These are phyloP conservation scores for Zoysia japonica DNA, from an alignment of 176 grass and related monocot genomes.

Conservation along the genomic window DNA sequence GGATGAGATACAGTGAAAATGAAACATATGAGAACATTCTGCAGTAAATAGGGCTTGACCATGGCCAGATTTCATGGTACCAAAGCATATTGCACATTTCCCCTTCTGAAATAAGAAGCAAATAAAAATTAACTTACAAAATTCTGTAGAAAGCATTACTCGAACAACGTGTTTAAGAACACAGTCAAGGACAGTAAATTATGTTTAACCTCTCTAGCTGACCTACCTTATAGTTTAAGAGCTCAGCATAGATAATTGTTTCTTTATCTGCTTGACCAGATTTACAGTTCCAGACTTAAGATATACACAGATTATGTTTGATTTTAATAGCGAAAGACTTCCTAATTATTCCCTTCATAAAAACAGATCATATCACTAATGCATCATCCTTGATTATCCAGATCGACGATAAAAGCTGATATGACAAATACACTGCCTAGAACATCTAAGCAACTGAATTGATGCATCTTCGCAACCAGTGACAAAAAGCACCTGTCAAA, in stretches of 20 bases:
- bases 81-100: slow-evolving; percentile 91
- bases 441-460: neutral
- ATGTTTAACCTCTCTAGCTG: neutral
- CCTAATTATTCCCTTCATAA: neutral
- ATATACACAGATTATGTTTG: neutral
- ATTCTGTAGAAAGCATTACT: slow-evolving; percentile 13
- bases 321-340: neutral
- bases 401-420: neutral
- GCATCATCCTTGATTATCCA: neutral
- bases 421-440: neutral
- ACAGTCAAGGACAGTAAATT: neutral
- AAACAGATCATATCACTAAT: neutral
- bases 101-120: slow-evolving; percentile 52
- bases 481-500: neutral
- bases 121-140: slow-evolving; percentile 15
- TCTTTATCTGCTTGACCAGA: neutral
- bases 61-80: slow-evolving; percentile 70
- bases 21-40: slow-evolving; percentile 92
- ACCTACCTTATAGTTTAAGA: neutral
- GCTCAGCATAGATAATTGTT: neutral
- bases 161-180: neutral
- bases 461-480: neutral
- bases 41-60: slow-evolving; percentile 93
- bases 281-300: neutral
- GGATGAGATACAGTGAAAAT: slow-evolving; percentile 91